Evolutionary conservation across 1,139 yeast genomes (phyloP).

Genomic region (Suhomyces chickasaworum): DNA sequence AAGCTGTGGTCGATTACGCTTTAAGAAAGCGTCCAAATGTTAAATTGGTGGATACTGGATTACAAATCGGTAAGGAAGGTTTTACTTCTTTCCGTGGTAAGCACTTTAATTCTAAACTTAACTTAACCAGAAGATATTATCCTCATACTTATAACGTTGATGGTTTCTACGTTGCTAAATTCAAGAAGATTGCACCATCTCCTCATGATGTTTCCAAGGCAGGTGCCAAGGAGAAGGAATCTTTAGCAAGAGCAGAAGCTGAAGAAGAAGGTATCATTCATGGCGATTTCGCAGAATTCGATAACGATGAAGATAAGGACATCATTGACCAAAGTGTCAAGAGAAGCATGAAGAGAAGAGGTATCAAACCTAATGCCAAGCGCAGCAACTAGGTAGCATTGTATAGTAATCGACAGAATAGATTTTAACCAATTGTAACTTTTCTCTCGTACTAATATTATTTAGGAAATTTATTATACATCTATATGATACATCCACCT

Average conservation of each 20-base stretch:
- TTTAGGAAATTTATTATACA: slow-evolving; percentile 13
- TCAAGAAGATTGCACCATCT: slow-evolving; percentile 86
- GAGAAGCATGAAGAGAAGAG: slow-evolving; percentile 74
- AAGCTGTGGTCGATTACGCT: slow-evolving; percentile 98
- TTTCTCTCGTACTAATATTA: no score
- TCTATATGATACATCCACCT: slow-evolving; percentile 10
- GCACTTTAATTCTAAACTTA: slow-evolving; percentile 75
- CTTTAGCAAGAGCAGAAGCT: slow-evolving; percentile 74
- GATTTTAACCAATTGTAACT: neutral
- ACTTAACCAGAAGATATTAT: slow-evolving; percentile 89
- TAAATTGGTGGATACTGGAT: slow-evolving; percentile 89
- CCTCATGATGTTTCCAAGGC: slow-evolving; percentile 83
- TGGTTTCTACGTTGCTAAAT: slow-evolving; percentile 96
- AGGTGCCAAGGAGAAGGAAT: slow-evolving; percentile 87
- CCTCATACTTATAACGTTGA: slow-evolving; percentile 99
- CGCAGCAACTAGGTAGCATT: slow-evolving; percentile 6
- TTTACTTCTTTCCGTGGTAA: slow-evolving; percentile 93
- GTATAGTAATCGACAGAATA: slow-evolving; percentile 4
- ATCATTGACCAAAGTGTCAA: slow-evolving; percentile 75
- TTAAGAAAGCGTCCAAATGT: slow-evolving; percentile 96
- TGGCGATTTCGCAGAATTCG: slow-evolving; percentile 83
- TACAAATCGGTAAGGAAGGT: slow-evolving; percentile 94
- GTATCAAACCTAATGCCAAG: slow-evolving; percentile 64
- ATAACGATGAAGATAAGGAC: slow-evolving; percentile 72
- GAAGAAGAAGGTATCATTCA: slow-evolving; percentile 80